phyloP scores from a whole-genome alignment of 2,329 filamentous ascomycete genomes.

The Cladosporium sp. region DNA sequence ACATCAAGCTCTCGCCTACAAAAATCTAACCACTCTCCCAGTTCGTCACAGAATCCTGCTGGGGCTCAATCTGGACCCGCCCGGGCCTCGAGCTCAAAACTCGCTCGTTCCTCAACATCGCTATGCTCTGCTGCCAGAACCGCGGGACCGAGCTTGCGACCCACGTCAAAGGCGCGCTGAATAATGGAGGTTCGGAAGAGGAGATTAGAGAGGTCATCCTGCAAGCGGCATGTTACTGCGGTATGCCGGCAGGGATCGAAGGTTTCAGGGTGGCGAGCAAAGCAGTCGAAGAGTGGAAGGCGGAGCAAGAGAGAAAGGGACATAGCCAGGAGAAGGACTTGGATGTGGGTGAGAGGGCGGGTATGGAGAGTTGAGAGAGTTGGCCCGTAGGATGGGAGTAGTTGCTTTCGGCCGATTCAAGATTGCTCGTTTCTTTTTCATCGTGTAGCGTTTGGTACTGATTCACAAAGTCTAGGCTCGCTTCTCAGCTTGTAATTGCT shows the following conservation, averaged over 20 bases:
- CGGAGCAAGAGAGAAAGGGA: slow-evolving; percentile 28
- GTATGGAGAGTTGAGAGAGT: background rate
- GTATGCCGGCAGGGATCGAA: slow-evolving; percentile 52
- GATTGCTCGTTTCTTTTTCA: no score
- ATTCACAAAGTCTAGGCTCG: background rate
- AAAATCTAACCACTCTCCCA: slow-evolving; percentile 6
- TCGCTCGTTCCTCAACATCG: slow-evolving; percentile 60
- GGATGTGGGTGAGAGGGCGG: slow-evolving; percentile 1
- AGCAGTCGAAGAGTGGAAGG: slow-evolving; percentile 49
- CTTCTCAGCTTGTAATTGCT: slow-evolving; percentile 37
- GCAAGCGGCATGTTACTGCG: slow-evolving; percentile 50
- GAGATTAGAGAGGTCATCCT: slow-evolving; percentile 59
- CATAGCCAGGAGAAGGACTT: background rate
- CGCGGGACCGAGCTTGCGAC: slow-evolving; percentile 56
- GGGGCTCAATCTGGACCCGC: slow-evolving; percentile 61
- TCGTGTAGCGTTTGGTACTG: background rate
- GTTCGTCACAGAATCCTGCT: slow-evolving; percentile 58
- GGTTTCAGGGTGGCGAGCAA: slow-evolving; percentile 51
- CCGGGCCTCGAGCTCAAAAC: slow-evolving; percentile 59
- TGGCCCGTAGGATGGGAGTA: background rate
- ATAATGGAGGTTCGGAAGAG: slow-evolving; percentile 58
- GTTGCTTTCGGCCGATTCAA: background rate
- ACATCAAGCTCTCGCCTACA: background rate
- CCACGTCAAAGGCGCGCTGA: slow-evolving; percentile 60
- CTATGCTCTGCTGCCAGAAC: slow-evolving; percentile 61